Conservation (phyloP, 1,139 yeast species). For the Yueomyces sp. region DNA sequence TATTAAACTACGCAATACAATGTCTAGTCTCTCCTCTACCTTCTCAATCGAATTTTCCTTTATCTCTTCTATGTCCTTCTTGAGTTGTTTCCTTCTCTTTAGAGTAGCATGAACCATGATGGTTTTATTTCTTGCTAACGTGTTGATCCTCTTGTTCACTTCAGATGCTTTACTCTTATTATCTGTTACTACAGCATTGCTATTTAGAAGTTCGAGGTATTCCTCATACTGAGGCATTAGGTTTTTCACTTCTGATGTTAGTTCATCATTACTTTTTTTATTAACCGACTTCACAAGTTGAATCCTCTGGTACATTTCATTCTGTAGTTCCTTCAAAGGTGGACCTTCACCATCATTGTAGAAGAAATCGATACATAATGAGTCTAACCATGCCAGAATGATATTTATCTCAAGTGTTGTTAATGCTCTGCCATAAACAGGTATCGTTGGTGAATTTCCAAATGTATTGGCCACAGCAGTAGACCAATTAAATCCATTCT, state of each 20-base stretch:
- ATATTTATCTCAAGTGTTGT: constrained; percentile 54
- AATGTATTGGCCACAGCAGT: constrained; percentile 1
- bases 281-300: constrained; percentile 56
- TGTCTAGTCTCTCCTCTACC: constrained; percentile 48
- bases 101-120: constrained; percentile 65
- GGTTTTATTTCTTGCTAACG: constrained; percentile 53
- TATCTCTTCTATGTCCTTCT: constrained; percentile 27
- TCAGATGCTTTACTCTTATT: constrained; percentile 25
- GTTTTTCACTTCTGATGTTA: constrained; percentile 48
- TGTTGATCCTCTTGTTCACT: constrained; percentile 35
- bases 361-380: constrained; percentile 59
- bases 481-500: constrained; percentile 30
- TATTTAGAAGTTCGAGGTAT: constrained; percentile 25
- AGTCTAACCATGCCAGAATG: constrained; percentile 59
- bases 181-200: constrained; percentile 6
- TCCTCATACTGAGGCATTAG: constrained; percentile 41
- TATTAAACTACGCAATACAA: constrained; percentile 47
- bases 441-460: constrained; percentile 21
- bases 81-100: constrained; percentile 42
- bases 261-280: constrained; percentile 38
- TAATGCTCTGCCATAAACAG: constrained; percentile 44
- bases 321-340: constrained; percentile 49
- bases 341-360: constrained; percentile 81
- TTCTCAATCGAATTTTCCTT: constrained; percentile 39
- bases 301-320: constrained; percentile 51